Evolutionary conservation across 2,329 filamentous ascomycete genomes (phyloP), one percentile per base, ranked within the genome.

Genomic region (Ophioceras dolichostomum): DNA sequence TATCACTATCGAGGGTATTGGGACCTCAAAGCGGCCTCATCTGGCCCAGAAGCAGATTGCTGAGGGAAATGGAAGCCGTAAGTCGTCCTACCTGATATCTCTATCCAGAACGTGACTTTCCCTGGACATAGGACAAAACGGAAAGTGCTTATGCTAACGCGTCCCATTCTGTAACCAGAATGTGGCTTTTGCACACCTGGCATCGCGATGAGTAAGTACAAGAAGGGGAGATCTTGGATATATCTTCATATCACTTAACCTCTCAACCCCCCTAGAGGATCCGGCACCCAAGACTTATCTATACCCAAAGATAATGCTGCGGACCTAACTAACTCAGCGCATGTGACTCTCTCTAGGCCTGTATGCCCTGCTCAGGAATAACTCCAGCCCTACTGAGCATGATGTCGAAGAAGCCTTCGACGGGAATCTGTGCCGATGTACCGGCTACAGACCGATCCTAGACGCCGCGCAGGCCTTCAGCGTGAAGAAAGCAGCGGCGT

Each of bases 381-480:
- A 88, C 46, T 68, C 78, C 4, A 68, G 70, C 16, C 88, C 89
- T 0, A 79, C 76, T 3, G 76, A 89, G 50, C 75, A 85, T 47
- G 84, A 93, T 21, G 72, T 96, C 24, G 91, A 98, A 58, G 91
- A 96, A 61, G 88, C 89, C 0, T 96, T 96, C 50, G 91, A 98
- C 56, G 91, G 91, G 0, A 98, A 98, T 47, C 63, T 96, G 20
- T 98, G 91, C 54, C 76, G 91, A 37, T 98, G 91, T 59, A 98
- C 91, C 0, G 91, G 91, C 5, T 98, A 98, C 54, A 69, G 88
- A 37, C 86, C 91, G 0, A 96, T 98, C 39, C 64, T 96, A 3
- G 89, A 96, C 55, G 89, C 89, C 6, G 91, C 91, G 3, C 86
- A 93, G 49, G 91, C 83, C 1, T 96, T 96, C 57, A 84, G 76